A percentile compares a stretch with the other conserved stretches of the same genome.
Evolutionary conservation across 108 stramenopile genomes (phyloP).

Genomic region (Aurantiochytrium sp.): DNA sequence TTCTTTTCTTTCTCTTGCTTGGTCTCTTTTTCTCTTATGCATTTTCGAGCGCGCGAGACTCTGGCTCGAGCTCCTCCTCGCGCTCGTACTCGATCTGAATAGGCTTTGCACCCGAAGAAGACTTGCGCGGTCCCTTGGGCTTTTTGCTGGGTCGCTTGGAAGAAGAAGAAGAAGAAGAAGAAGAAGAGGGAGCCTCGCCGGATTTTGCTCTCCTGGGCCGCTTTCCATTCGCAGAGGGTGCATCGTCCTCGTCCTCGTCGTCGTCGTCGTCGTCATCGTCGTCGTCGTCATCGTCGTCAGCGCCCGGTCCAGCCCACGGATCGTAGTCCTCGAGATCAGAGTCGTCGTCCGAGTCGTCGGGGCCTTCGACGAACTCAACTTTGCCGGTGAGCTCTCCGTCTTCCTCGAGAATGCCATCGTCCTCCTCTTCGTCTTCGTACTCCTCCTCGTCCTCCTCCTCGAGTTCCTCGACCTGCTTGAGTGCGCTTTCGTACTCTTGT

Average conservation of each 20-base stretch:
- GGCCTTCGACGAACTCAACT: slow-evolving; percentile 23
- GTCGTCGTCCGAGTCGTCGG: background rate
- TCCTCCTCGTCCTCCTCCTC: slow-evolving; percentile 60
- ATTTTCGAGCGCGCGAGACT: background rate
- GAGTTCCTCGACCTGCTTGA: slow-evolving; percentile 51
- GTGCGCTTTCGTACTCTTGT: slow-evolving; percentile 66
- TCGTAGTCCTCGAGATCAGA: background rate
- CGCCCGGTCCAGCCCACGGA: background rate
- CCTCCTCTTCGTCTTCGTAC: slow-evolving; percentile 44
- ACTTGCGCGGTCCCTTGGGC: background rate
- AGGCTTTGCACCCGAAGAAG: background rate
- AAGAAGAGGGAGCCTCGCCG: background rate
- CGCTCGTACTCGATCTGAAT: background rate
- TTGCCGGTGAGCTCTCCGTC: slow-evolving; percentile 33
- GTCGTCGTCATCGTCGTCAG: background rate
- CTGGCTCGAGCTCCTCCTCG: background rate
- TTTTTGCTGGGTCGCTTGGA: background rate
- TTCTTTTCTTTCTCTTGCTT: too few relatives aligned
- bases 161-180: background rate
- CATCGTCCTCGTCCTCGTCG: background rate
- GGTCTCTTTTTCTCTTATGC: background rate
- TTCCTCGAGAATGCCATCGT: background rate
- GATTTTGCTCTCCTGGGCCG: background rate
- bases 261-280: background rate
- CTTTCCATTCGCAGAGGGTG: background rate